Evolutionary conservation across 2,329 filamentous ascomycete genomes (phyloP).

Genomic region (Falciphora oryzae): DNA sequence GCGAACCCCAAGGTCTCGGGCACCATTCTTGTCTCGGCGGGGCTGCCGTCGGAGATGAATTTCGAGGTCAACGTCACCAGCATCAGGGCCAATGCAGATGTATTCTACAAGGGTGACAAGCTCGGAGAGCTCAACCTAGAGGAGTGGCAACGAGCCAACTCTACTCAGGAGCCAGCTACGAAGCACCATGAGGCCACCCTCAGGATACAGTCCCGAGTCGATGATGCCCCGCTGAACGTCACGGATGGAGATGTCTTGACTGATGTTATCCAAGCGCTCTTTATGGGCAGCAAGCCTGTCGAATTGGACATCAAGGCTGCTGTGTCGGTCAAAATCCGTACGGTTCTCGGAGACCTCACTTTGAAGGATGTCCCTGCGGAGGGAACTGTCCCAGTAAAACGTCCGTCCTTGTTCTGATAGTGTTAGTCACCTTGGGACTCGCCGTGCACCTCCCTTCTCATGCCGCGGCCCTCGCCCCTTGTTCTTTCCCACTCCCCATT

Average conservation of each 20-base stretch:
- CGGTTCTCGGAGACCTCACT: constrained; percentile 72
- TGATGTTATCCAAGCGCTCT: constrained; percentile 70
- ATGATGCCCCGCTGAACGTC: constrained; percentile 75
- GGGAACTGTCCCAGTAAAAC: constrained; percentile 85
- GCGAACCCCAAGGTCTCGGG: constrained; percentile 77
- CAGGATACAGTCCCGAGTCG: constrained; percentile 68
- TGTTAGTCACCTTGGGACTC: constrained; percentile 28
- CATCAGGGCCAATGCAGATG: constrained; percentile 71
- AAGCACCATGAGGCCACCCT: constrained; percentile 56
- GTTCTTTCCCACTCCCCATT: background rate
- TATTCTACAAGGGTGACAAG: constrained; percentile 71
- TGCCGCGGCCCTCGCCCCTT: background rate
- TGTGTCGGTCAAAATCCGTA: constrained; percentile 78
- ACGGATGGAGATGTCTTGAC: constrained; percentile 74
- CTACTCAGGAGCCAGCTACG: constrained; percentile 58
- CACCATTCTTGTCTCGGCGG: constrained; percentile 71
- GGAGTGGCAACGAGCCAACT: constrained; percentile 77
- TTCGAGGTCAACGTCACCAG: constrained; percentile 73
- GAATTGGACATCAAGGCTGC: constrained; percentile 68
- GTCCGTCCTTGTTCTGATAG: constrained; percentile 65
- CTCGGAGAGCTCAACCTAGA: constrained; percentile 74
- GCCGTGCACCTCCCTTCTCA: background rate
- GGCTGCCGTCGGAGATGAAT: constrained; percentile 79
- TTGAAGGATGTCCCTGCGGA: constrained; percentile 80
- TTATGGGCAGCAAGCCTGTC: constrained; percentile 69